Base-by-base conservation (phyloP, 2,329 filamentous ascomycete genomes). In the Diaporthe humulicola region DNA sequence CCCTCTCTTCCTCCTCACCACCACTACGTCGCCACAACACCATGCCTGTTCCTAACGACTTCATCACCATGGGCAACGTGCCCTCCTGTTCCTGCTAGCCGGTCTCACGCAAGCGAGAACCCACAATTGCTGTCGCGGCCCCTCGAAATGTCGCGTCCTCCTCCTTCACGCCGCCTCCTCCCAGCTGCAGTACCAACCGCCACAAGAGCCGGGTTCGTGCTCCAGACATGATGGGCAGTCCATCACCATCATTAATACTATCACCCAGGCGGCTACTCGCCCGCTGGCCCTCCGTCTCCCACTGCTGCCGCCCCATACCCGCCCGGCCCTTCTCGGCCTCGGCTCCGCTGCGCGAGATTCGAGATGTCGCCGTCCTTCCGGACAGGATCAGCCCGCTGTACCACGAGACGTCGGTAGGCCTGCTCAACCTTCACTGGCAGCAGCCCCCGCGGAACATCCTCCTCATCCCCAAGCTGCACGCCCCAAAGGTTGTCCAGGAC, bases 381-480 rank as follows among this genome's bases (percentile, higher is more conserved):
- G 82, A 88, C 61, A 89, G 92, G 71, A 86, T 92, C 57, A 83
- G 89, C n/a, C 92, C 93, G 14, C 87, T 86, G 77, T 94, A 93
- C 82, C 88, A 90, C 83, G 89, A 92, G 85, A 86, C 85, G 3
- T 89, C 88, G 14, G 45, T 74, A 22, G 89, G 88, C 0, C 84
- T 91, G 12, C 84, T 92, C 50, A 88, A 89, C 1, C 82, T 92
- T 1, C 87, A 88, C 79, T 90, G 87, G 87, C 86, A 87, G 0
- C 83, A 85, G 30, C 89, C 90, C 1, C 90, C 88, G 48, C 86
- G 86, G 69, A 91, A 91, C 76, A 82, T 91, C 61, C 84, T 92
- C 36, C 84, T 92, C 54, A 88, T 91, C 73, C 89, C 90, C 56
- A 92, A 92, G 81, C 86, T 91, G 67, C 88, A 88, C 77, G 87